phyloP scores from a whole-genome alignment of 192 early-diverging fungal species.

The Coemansia sp. region DNA sequence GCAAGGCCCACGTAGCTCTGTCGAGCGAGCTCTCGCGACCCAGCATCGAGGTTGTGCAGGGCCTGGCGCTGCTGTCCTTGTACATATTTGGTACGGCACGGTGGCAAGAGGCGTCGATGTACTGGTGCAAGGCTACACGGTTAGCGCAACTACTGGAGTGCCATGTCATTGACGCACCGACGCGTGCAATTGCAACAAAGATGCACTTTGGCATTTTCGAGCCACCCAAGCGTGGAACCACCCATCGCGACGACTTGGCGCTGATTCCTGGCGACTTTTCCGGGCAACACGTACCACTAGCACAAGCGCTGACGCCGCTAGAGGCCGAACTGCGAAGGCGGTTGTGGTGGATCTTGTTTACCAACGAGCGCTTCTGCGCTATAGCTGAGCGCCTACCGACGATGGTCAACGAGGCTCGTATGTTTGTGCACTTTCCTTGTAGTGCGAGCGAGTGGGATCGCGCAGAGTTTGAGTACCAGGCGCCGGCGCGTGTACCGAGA shows the following conservation, averaged over 20 bases:
- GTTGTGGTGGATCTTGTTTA: constrained; percentile 57
- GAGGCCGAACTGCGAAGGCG: constrained; percentile 53
- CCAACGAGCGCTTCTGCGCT: constrained; percentile 55
- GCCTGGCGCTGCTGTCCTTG: constrained; percentile 45
- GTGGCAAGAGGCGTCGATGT: constrained; percentile 58
- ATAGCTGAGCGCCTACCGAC: constrained; percentile 55
- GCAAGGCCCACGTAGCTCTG: constrained; percentile 31
- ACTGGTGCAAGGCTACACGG: constrained; percentile 57
- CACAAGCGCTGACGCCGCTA: constrained; percentile 44
- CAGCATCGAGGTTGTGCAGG: constrained; percentile 45
- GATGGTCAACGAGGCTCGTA: constrained; percentile 53
- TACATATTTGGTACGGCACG: constrained; percentile 48
- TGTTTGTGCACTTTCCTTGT: constrained; percentile 56
- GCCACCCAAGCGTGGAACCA: constrained; percentile 26
- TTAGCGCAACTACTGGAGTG: constrained; percentile 54
- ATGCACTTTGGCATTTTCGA: constrained; percentile 56
- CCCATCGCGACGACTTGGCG: constrained; percentile 27
- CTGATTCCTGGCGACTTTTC: constrained; percentile 49
- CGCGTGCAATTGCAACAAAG: constrained; percentile 44
- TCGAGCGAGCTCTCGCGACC: constrained; percentile 35
- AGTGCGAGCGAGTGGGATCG: constrained; percentile 48
- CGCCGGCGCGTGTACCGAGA: constrained; percentile 38
- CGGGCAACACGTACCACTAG: constrained; percentile 38
- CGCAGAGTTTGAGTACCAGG: constrained; percentile 47
- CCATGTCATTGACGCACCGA: constrained; percentile 51